These are phyloP conservation scores for Echeveria elegans DNA, from an alignment of 164 flowering plant species.

Conservation along the genomic window DNA sequence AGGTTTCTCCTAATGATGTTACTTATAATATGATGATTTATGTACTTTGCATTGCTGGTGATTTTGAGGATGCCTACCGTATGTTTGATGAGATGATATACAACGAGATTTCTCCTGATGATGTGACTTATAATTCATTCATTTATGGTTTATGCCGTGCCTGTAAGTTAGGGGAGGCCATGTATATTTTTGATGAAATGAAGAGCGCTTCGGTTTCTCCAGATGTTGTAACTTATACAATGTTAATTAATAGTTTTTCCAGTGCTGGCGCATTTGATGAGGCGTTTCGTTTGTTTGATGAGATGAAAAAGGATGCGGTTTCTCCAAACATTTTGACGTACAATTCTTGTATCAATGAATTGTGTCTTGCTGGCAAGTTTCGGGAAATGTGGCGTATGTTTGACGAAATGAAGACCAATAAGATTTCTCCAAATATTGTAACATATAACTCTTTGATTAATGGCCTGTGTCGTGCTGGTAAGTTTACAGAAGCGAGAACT, in stretches of 20 bases:
- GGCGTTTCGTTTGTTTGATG: neutral
- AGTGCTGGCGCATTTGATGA: neutral
- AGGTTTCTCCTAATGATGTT: neutral
- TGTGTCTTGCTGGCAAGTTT: neutral
- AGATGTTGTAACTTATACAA: neutral
- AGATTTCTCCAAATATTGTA: slow-evolving; percentile 1
- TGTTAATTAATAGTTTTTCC: neutral
- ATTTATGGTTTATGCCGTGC: slow-evolving; percentile 11
- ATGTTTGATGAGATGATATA: slow-evolving; percentile 4
- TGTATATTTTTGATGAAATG: neutral
- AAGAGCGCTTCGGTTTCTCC: neutral
- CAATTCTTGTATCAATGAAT: neutral
- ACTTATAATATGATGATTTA: slow-evolving; percentile 2
- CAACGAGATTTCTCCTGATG: neutral
- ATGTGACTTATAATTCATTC: slow-evolving; percentile 3
- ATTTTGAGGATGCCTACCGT: slow-evolving; percentile 6
- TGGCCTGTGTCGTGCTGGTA: neutral
- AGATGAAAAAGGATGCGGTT: neutral
- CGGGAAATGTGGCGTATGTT: neutral
- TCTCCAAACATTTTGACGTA: slow-evolving; percentile 3
- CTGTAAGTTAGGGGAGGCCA: slow-evolving; percentile 5
- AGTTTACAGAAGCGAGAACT: neutral
- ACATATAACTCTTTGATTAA: neutral
- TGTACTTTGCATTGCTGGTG: neutral
- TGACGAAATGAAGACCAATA: neutral